Evolutionary conservation across 2,329 filamentous ascomycete genomes (phyloP), one percentile per base, ranked within the genome.

Genomic region (Verruconis gallopava): DNA sequence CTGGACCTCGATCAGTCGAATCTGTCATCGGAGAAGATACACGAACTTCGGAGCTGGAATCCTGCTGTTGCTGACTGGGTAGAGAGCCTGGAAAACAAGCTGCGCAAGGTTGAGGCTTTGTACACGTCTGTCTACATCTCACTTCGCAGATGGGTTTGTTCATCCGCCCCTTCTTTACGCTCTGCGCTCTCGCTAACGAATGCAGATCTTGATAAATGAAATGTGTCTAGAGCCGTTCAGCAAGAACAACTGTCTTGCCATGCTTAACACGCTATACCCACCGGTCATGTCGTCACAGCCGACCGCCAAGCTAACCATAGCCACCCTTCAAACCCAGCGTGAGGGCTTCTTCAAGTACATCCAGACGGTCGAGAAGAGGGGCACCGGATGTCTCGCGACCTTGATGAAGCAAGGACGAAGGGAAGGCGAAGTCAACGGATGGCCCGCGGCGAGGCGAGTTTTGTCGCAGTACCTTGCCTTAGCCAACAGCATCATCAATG

Each of bases 191-290:
- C 21, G 40, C 40, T 42, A 25, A 42, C 40, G 19, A 14, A 33
- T 20, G 18, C 45, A 75, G 72, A 72, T 75, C 45, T 59, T 81
- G 53, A 71, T 80, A 56, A 79, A 80, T 50, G 76, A 80, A 50
- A 67, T 81, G 50, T 70, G 73, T 19, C 62, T 77, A 21, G 62
- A 68, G 21, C 74, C 75, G 1, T 77, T 76, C 58, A 74, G 75
- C 61, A 78, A 77, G 55, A 66, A 71, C 51, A 79, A 79, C 54
- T 78, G 76, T 53, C 66, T 79, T 48, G 77, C 74, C 41, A 76
- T 81, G 69, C 69, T 81, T 39, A 81, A 81, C 58, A 80, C 76
- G 6, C 63, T 81, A 21, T 75, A 79, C 48, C 77, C 77, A 5
- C 75, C 77, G 2, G 63, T 70, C 33, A 62, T 64, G 34, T 56